Conservation (phyloP, 768 basidiomycete species). For the Mycena belliarum region DNA sequence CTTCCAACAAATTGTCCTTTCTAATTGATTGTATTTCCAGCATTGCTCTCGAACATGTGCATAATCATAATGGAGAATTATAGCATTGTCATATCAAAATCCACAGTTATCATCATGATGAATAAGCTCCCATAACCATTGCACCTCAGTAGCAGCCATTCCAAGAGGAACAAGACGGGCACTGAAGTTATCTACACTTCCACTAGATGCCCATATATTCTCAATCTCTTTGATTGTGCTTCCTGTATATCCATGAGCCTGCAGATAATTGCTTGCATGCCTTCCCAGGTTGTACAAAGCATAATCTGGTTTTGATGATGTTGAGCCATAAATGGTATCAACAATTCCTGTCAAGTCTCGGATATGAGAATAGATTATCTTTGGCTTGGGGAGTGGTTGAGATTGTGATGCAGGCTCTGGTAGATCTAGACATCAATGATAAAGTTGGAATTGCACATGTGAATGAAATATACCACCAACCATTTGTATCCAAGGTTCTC, state of each 20-base stretch:
- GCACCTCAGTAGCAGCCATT: constrained; percentile 2
- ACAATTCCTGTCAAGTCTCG: not conserved
- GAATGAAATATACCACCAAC: too few species aligned
- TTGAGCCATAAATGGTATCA: not conserved
- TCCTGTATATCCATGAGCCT: not conserved
- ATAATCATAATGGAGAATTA: too few species aligned
- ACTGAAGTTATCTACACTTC: not conserved
- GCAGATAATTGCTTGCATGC: constrained; percentile 1
- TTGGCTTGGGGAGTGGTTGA: not conserved
- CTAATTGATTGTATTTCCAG: not conserved
- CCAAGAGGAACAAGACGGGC: not conserved
- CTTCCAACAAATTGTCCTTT: not conserved
- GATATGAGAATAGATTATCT: not conserved
- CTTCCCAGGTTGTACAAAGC: not conserved
- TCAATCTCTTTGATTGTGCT: not conserved
- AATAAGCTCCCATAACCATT: constrained; percentile 9
- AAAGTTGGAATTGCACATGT: not conserved
- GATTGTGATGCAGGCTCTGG: too few species aligned
- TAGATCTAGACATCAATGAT: too few species aligned
- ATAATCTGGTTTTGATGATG: not conserved
- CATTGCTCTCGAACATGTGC: too few species aligned
- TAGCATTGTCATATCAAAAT: too few species aligned
- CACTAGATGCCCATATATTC: not conserved
- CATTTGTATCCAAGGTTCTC: not conserved
- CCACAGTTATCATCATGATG: constrained; percentile 3